A percentile compares a stretch with the other conserved stretches of the same genome.
Evolutionary conservation across 306 rosid genomes (phyloP).

Genomic region (Ceratonia siliqua): DNA sequence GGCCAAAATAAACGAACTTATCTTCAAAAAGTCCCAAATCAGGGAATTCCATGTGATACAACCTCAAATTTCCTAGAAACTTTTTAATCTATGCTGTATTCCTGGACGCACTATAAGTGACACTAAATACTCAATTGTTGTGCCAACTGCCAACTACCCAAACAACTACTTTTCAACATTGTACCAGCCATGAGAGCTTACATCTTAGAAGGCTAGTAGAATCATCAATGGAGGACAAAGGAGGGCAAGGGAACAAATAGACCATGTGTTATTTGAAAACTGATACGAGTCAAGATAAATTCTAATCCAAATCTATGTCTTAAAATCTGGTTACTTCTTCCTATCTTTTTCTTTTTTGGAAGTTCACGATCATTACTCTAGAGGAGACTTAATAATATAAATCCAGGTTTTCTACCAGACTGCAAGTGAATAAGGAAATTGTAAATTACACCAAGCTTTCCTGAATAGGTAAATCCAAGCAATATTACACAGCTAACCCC

Average conservation of each 20-base stretch:
- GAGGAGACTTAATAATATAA: not conserved
- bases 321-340: not conserved
- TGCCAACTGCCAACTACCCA: not conserved
- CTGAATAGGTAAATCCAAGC: constrained; percentile 10
- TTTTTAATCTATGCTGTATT: constrained; percentile 2
- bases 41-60: constrained; percentile 1
- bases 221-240: not conserved
- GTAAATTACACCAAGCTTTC: constrained; percentile 14
- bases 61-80: not conserved
- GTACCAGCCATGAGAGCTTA: not conserved
- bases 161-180: not conserved
- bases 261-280: not conserved
- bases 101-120: not conserved
- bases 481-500: not conserved
- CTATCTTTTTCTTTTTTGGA: not conserved
- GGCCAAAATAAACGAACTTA: not conserved
- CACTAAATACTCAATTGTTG: not conserved
- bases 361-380: not conserved
- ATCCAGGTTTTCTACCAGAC: constrained; percentile 5
- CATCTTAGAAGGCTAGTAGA: not conserved
- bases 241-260: not conserved
- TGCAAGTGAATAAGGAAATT: not conserved
- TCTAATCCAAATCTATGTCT: not conserved
- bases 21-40: not conserved
- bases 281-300: not conserved